Base-by-base conservation (phyloP, 148 eudicot genomes). In the Vaccinium corymbosum region DNA sequence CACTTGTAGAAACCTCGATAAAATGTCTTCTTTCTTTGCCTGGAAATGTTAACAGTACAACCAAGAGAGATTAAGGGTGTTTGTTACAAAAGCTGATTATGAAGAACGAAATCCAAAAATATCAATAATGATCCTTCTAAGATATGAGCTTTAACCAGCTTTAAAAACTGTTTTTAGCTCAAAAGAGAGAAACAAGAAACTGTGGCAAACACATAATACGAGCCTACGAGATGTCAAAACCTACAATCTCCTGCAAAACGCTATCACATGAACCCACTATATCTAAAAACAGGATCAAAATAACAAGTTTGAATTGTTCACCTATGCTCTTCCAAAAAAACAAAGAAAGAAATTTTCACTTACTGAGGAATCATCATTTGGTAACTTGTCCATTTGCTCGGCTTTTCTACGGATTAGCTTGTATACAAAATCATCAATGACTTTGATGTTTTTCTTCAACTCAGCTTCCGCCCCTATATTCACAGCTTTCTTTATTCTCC, bases 401-500 rank as follows among this genome's bases (percentile, higher is more conserved):
- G 51, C 66, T 83, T 92, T 92, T 81, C 80, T 88, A 10, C 38
- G 84, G 81, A 95, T 95, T 51, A 94, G 77, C 86, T 84, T 86
- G 84, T 93, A 89, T 25, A 93, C 94, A 79, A 90, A 93, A 35
- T 85, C 85, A 82, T 93, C 80, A 1, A 93, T 20, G 46, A 84
- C 72, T 82, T 53, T 52, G 56, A 93, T 3, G n/a, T 57, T 86
- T 59, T 83, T 77, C 86, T 89, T 93, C 66, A 93, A 83, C 73
- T 74, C 87, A 19, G 92, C 94, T 79, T 95, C 94, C 0, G 79
- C 72, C 2, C 98, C 94, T 25, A 95, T 81, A 66, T 93, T 95
- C 7, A 95, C 86, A 87, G 55, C 78, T 50, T 84, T 91, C 88
- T 94, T 95, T 48, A 93, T 82, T 68, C 87, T 89, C 98, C 98